Conservation (phyloP, 176 grass and related monocot species). For the Saccharum spontaneum region DNA sequence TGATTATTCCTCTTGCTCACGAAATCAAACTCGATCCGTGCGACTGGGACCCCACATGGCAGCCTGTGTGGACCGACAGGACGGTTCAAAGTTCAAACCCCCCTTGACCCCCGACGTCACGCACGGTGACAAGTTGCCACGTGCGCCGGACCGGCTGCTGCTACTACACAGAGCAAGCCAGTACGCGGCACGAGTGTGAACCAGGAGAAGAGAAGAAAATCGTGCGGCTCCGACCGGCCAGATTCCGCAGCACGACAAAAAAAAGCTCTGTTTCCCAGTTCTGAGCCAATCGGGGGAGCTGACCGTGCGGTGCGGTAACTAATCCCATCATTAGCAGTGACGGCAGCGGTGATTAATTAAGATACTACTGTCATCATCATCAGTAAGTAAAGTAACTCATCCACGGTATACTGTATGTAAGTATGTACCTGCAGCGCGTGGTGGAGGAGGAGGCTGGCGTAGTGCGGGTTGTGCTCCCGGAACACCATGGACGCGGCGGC, state of each 20-base stretch:
- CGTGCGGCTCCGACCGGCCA: neutral
- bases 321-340: constrained; percentile 3
- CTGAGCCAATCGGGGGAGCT: neutral
- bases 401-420: no score
- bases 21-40: neutral
- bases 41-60: neutral
- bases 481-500: constrained; percentile 69
- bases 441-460: constrained; percentile 66
- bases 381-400: no score
- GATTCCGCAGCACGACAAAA: neutral
- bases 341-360: neutral
- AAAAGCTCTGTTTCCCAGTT: neutral
- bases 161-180: no score
- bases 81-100: neutral
- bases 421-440: constrained; percentile 55
- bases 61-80: constrained; percentile 21
- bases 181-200: constrained; percentile 23
- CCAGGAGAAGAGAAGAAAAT: neutral
- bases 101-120: neutral
- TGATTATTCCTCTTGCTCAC: neutral
- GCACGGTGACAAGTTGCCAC: constrained; percentile 35
- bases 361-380: neutral
- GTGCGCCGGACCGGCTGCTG: neutral
- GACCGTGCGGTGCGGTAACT: neutral
- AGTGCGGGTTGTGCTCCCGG: constrained; percentile 59